These are phyloP conservation scores for Leucoagaricus sp. DNA, from an alignment of 1,284 basidiomycete genomes.

Conservation along the genomic window DNA sequence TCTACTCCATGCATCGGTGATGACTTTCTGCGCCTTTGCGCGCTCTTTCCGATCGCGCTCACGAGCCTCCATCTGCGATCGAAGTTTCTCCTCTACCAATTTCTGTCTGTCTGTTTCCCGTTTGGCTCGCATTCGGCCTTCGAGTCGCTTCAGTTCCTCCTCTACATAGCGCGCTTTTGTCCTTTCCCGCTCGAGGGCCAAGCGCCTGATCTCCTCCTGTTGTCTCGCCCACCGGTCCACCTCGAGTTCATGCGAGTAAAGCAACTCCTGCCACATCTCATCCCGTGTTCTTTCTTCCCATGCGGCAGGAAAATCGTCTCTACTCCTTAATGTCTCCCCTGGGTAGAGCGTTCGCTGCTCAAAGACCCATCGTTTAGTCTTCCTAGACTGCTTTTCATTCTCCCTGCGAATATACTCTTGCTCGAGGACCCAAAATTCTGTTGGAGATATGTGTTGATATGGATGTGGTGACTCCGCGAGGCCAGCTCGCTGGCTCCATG, in stretches of 20 bases:
- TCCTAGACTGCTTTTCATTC: constrained; percentile 44
- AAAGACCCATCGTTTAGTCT: constrained; percentile 62
- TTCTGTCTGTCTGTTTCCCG: constrained; percentile 43
- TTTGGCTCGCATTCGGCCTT: constrained; percentile 45
- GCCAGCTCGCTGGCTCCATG: constrained; percentile 3
- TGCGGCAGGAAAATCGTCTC: constrained; percentile 20
- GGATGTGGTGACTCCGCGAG: constrained; percentile 20
- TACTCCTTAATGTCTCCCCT: constrained; percentile 4
- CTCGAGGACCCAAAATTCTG: constrained; percentile 57
- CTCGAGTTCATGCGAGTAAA: constrained; percentile 49
- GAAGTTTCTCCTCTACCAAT: constrained; percentile 41
- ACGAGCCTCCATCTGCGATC: constrained; percentile 29
- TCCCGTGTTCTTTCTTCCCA: constrained; percentile 27
- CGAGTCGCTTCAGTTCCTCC: constrained; percentile 49
- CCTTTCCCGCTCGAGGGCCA: constrained; percentile 45
- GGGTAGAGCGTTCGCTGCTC: constrained; percentile 47
- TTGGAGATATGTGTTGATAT: constrained; percentile 47
- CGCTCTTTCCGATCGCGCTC: constrained; percentile 41
- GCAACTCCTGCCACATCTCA: constrained; percentile 50
- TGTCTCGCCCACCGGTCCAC: constrained; percentile 53
- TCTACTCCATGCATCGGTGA: constrained; percentile 51
- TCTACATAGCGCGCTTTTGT: constrained; percentile 41
- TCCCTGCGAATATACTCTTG: constrained; percentile 38
- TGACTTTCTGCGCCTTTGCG: constrained; percentile 38
- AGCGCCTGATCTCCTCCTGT: constrained; percentile 44